Percentiles rank a stretch among this genome's conserved stretches.
phyloP scores from a whole-genome alignment of 345 rosid genomes.

The Salix caprea region DNA sequence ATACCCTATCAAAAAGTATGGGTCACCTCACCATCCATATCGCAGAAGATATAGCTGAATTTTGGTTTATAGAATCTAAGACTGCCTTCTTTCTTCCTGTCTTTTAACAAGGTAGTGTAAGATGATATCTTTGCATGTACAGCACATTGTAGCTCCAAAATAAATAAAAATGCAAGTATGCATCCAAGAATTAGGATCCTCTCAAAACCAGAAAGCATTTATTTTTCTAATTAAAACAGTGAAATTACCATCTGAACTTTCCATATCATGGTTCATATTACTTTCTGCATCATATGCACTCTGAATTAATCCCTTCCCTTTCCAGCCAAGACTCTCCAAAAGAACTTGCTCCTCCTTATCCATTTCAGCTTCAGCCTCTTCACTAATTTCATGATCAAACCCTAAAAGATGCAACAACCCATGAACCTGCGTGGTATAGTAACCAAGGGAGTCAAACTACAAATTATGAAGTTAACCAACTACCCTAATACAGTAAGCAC shows the following conservation, averaged over 20 bases:
- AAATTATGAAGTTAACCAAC: not conserved
- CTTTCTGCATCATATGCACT: slow-evolving; percentile 61
- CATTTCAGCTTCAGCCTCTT: slow-evolving; percentile 94
- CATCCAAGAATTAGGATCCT: no score
- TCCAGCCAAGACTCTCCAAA: slow-evolving; percentile 83
- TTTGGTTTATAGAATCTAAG: slow-evolving; percentile 85
- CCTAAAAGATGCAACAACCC: slow-evolving; percentile 90
- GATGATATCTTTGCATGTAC: slow-evolving; percentile 7
- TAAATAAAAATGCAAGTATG: not conserved
- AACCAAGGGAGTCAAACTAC: not conserved
- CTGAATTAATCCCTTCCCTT: slow-evolving; percentile 87
- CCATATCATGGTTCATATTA: slow-evolving; percentile 31
- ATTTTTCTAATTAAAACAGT: not conserved
- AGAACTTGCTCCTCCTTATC: slow-evolving; percentile 78
- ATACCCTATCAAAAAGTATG: slow-evolving; percentile 10
- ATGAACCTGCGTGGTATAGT: slow-evolving; percentile 53
- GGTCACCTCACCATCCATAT: slow-evolving; percentile 82
- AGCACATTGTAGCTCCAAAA: slow-evolving; percentile 13
- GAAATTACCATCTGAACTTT: slow-evolving; percentile 57
- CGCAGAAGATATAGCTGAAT: slow-evolving; percentile 92
- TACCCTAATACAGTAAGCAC: no score
- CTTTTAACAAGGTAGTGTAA: slow-evolving; percentile 54
- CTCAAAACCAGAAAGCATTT: no score
- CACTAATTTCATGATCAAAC: slow-evolving; percentile 92
- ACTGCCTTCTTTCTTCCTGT: slow-evolving; percentile 84